Base-by-base conservation (phyloP, 1,284 basidiomycete species). In the Ustilago lituana region DNA sequence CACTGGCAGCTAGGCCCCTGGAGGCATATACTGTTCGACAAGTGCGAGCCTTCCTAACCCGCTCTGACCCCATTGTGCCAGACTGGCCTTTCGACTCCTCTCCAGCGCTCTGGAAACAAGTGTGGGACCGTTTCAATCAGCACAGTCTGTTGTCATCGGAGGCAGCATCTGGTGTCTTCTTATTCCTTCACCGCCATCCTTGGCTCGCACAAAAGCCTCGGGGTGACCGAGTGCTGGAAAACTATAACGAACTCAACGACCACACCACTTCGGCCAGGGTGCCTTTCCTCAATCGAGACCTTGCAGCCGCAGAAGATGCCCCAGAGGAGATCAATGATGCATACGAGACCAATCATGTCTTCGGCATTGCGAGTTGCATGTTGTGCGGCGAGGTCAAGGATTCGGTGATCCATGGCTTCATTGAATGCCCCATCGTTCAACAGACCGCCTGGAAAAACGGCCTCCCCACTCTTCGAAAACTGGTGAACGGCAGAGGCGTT, bases 51-150 rank as follows among this genome's bases (percentile, higher is more conserved):
- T 29, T 7, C 27, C 27, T 29, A 7, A 12, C 27, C 27, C 12
- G 7, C 12, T 12, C 27, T 7, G 48, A 50, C 10, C n/a, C 33
- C 8, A 33, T 54, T 15, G 8, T 38, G 0, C 52, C 52, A 2
- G 52, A 54, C 43, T 54, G 52, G 52, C 10, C 41, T 22, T 39
- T 54, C 9, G 41, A 35, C 17, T 31, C 52, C 1, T 38, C 37
- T 12, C 2, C 22, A 17, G 41, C 15, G 6, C 41, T 46, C 23
- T 54, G 52, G 52, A 19, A 32, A 7, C 41, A 46, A 14, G 52
- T 46, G 5, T 54, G 52, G 52, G 10, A 27, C 3, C 17, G 27
- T 11, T 24, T 29, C 26, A 48, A 15, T 4, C 46, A 48, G 19
- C 5, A 41, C 26, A 41, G 14, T 6, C 5, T 41, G 1, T 14